phyloP scores from a whole-genome alignment of 148 eudicot genomes.

The Persicaria maculosa region DNA sequence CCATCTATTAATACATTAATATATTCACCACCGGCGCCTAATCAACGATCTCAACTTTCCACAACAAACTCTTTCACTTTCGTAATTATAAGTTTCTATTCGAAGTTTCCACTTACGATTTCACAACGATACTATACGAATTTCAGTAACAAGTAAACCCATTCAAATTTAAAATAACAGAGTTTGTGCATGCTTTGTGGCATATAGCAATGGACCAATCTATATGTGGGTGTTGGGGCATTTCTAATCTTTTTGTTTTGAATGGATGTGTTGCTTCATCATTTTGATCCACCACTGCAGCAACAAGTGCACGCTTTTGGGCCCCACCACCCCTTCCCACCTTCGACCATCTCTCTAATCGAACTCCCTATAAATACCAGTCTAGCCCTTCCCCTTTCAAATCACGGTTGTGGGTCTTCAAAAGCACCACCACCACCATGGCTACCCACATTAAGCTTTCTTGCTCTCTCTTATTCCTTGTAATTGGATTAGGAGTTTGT shows the following conservation, averaged over 20 bases:
- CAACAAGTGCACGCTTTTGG: constrained; percentile 5
- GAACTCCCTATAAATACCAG: constrained; percentile 7
- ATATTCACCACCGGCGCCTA: no score
- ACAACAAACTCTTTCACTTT: no score
- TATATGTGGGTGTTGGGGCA: not conserved
- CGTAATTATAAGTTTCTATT: no score
- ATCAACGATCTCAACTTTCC: no score
- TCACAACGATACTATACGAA: no score
- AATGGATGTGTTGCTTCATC: not conserved
- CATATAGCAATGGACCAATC: constrained; percentile 6
- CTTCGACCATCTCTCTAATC: not conserved
- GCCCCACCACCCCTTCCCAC: not conserved
- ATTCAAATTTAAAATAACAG: not conserved
- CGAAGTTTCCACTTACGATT: no score
- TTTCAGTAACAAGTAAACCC: no score
- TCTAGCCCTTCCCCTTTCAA: not conserved
- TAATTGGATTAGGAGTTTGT: not conserved
- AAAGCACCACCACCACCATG: not conserved
- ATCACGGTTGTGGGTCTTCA: not conserved
- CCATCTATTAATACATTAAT: no score
- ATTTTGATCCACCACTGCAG: not conserved
- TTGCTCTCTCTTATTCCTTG: not conserved
- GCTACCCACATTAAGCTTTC: constrained; percentile 2
- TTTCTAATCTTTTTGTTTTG: not conserved
- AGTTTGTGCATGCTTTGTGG: not conserved